These are phyloP conservation scores for Malassezia vespertilionis DNA, from an alignment of 1,284 basidiomycete species.

Conservation along the genomic window DNA sequence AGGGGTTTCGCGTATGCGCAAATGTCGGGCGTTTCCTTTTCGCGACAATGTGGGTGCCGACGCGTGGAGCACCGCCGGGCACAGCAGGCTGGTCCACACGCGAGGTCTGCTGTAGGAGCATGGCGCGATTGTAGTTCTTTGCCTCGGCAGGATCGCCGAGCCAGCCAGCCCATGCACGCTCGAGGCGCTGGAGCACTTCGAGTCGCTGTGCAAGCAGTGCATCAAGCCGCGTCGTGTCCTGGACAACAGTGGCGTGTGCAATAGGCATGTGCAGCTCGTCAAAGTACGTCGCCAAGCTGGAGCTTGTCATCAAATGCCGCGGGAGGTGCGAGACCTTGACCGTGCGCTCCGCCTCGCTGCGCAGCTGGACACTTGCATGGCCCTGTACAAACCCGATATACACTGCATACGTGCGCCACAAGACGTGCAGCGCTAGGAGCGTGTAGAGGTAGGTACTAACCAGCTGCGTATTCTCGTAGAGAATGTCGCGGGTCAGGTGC, in stretches of 20 bases:
- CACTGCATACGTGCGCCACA: conserved; percentile 75
- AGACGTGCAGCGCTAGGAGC: conserved; percentile 66
- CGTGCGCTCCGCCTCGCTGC: conserved; percentile 57
- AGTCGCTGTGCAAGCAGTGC: conserved; percentile 66
- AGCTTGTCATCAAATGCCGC: conserved; percentile 67
- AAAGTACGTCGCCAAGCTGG: conserved; percentile 81
- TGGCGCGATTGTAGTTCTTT: conserved; percentile 59
- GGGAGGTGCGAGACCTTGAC: conserved; percentile 79
- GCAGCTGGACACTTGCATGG: background rate
- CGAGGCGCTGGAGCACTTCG: conserved; percentile 63
- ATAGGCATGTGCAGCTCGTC: conserved; percentile 57
- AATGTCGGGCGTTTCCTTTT: conserved; percentile 23
- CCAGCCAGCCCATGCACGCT: conserved; percentile 71
- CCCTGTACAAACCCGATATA: conserved; percentile 79
- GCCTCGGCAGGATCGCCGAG: conserved; percentile 80
- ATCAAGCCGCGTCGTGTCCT: conserved; percentile 68
- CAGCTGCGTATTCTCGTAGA: conserved; percentile 59
- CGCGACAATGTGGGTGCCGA: background rate
- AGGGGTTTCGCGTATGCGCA: conserved; percentile 26
- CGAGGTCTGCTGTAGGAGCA: conserved; percentile 23
- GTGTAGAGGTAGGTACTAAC: conserved; percentile 89
- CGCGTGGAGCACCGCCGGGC: conserved; percentile 4
- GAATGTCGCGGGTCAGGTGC: conserved; percentile 40
- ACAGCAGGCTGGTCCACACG: background rate
- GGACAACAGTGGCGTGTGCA: conserved; percentile 77